These are phyloP conservation scores for Pythium grandisporangium DNA, from an alignment of 352 stramenopile species.

Conservation along the genomic window DNA sequence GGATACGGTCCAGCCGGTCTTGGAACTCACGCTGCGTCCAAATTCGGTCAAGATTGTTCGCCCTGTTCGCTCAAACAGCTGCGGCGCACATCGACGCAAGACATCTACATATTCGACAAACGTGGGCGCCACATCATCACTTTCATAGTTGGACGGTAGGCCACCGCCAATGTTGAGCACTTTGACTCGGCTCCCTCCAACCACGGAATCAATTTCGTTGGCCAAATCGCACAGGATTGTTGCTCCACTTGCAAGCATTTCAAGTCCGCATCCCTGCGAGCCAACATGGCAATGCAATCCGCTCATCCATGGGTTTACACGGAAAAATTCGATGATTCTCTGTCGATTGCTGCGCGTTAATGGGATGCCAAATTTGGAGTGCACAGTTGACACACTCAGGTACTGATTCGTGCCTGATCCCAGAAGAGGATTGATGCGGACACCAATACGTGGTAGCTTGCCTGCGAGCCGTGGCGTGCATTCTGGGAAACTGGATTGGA, in stretches of 20 bases:
- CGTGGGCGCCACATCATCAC: conserved; percentile 48
- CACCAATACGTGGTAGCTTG: conserved; percentile 70
- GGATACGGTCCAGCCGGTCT: conserved; percentile 81
- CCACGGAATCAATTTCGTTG: conserved; percentile 69
- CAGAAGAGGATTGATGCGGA: conserved; percentile 90
- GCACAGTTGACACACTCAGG: conserved; percentile 81
- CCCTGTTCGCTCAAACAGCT: conserved; percentile 73
- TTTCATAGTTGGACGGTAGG: conserved; percentile 85
- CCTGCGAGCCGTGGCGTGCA: conserved; percentile 45
- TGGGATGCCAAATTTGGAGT: conserved; percentile 90
- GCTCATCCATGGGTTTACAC: conserved; percentile 82
- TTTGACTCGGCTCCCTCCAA: conserved; percentile 59
- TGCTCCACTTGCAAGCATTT: conserved; percentile 80
- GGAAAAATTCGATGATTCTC: conserved; percentile 63
- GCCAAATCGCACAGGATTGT: conserved; percentile 67
- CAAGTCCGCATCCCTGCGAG: conserved; percentile 72
- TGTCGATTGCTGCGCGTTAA: conserved; percentile 43
- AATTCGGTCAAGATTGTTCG: conserved; percentile 90
- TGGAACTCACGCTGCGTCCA: conserved; percentile 76
- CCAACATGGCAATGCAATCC: conserved; percentile 86
- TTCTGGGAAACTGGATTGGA: conserved; percentile 72
- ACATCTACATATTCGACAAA: conserved; percentile 81
- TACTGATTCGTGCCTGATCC: conserved; percentile 79
- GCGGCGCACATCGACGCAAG: conserved; percentile 52
- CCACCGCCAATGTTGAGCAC: conserved; percentile 90